Conservation (phyloP, 164 flowering plant species). For the Berberis vulgaris region DNA sequence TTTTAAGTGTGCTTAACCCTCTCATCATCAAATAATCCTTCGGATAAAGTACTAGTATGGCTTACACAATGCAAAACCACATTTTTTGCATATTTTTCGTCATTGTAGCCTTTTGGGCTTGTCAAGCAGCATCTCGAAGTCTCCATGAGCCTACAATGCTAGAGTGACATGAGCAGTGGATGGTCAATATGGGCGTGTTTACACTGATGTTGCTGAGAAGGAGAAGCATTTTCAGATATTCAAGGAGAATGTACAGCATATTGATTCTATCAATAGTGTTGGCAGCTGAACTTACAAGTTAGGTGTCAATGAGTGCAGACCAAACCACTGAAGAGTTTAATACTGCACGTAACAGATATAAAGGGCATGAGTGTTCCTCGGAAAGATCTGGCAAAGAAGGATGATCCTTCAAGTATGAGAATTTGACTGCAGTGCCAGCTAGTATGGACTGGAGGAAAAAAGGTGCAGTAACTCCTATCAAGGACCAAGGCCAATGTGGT, state of each 20-base stretch:
- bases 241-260: background rate
- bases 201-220: background rate
- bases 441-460: slow-evolving; percentile 3
- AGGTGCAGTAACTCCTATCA: background rate
- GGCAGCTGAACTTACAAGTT: background rate
- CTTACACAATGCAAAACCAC: background rate
- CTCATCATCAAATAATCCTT: background rate
- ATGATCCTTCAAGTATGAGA: background rate
- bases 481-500: slow-evolving; percentile 2
- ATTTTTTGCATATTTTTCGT: no score
- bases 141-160: background rate
- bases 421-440: background rate
- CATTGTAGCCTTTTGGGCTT: no score
- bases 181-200: background rate
- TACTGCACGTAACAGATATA: background rate
- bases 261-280: background rate
- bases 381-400: background rate
- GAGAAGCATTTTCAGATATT: background rate
- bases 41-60: background rate
- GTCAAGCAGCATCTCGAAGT: no score
- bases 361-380: background rate
- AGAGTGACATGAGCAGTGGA: slow-evolving; percentile 1
- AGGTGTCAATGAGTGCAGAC: background rate
- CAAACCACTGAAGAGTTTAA: background rate
- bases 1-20: background rate